phyloP scores from a whole-genome alignment of 2,329 filamentous ascomycete species.

The Arachnomyces sp. region DNA sequence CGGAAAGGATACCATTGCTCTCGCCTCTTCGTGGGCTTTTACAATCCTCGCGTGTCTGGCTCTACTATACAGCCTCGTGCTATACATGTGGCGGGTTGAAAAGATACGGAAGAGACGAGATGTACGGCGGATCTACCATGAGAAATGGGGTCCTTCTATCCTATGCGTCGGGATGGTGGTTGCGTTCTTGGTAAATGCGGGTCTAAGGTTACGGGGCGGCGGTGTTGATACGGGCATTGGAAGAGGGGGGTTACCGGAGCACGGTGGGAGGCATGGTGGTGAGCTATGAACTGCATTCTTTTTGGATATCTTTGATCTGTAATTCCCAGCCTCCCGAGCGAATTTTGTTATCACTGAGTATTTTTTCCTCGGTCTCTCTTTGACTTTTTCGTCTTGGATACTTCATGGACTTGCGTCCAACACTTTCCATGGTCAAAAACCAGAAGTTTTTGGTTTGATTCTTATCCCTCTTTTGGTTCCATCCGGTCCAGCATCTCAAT shows the following conservation, averaged over 20 bases:
- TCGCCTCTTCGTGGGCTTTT: constrained; percentile 67
- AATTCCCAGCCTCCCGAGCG: too few species aligned
- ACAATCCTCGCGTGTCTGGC: constrained; percentile 70
- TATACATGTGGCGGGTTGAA: constrained; percentile 81
- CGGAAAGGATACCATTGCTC: constrained; percentile 51
- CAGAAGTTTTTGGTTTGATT: too few species aligned
- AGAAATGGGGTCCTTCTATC: constrained; percentile 72
- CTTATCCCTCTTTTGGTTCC: too few species aligned
- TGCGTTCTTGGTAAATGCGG: constrained; percentile 73
- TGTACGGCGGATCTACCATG: constrained; percentile 71
- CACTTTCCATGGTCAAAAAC: too few species aligned
- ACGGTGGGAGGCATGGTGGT: constrained; percentile 10
- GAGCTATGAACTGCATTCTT: constrained; percentile 9
- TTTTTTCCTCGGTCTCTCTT: too few species aligned
- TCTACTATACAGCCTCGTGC: constrained; percentile 71
- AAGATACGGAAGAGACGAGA: constrained; percentile 75
- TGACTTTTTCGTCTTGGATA: too few species aligned
- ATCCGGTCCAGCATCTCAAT: too few species aligned
- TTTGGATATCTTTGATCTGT: too few species aligned
- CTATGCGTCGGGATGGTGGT: constrained; percentile 66
- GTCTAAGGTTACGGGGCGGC: constrained; percentile 54
- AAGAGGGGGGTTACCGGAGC: too few species aligned
- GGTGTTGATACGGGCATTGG: constrained; percentile 4
- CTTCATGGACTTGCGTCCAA: too few species aligned
- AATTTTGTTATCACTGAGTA: too few species aligned